Conservation (phyloP, 1,284 basidiomycete genomes). For the Pholiota adiposa region DNA sequence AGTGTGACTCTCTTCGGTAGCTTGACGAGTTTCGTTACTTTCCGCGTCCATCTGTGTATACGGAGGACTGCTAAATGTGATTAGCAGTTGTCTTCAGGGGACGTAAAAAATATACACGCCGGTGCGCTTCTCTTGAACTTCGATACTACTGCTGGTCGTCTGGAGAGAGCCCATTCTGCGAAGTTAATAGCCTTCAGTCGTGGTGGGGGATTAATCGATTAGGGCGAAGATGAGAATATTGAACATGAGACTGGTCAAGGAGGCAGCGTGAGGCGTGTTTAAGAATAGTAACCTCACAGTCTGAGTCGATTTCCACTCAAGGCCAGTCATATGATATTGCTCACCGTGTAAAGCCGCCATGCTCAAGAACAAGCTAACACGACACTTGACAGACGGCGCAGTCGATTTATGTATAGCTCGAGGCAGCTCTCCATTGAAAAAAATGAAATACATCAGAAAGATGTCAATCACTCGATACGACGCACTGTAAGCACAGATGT, state of each 20-base stretch:
- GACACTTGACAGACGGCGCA: background rate
- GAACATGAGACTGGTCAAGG: background rate
- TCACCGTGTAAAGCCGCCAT: background rate
- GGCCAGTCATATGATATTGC: background rate
- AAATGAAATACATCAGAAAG: background rate
- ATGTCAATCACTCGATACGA: slow-evolving; percentile 1
- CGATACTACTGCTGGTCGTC: background rate
- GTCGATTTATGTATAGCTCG: background rate
- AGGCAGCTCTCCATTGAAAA: slow-evolving; percentile 1
- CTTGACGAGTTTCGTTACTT: background rate
- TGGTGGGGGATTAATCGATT: background rate
- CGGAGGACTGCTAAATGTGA: background rate
- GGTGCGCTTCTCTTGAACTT: background rate
- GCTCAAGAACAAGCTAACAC: background rate
- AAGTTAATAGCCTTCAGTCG: background rate
- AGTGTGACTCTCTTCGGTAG: background rate
- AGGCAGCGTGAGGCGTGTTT: background rate
- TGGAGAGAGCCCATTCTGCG: background rate
- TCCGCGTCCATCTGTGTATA: background rate
- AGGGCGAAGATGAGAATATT: background rate
- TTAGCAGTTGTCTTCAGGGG: too few species aligned
- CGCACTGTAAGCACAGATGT: slow-evolving; percentile 1
- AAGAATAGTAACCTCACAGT: background rate
- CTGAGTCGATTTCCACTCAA: background rate
- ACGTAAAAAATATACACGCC: background rate